Base-by-base conservation (phyloP, 495 filamentous ascomycete genomes). In the Tuber calosporum region DNA sequence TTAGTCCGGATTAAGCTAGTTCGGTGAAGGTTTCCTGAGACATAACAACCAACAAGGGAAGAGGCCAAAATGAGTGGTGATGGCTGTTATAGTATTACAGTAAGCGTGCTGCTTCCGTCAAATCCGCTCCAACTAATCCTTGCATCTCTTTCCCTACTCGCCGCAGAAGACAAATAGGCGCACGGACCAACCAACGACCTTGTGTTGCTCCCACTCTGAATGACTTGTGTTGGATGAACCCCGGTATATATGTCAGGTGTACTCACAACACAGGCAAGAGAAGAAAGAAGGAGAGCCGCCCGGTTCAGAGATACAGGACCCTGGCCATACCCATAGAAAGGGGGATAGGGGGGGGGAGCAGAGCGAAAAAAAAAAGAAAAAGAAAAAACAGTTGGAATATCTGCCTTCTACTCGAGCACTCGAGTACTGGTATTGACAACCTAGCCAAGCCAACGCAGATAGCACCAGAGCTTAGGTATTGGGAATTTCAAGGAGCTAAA, bases 141-240 rank as follows among this genome's bases (percentile, higher is more conserved):
- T 62, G 26, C 53, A 62, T 15, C 19, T 62, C 13, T 30, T 34
- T 34, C 15, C 53, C 48, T 48, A 22, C 8, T n/a, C 48, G 26
- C 17, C 53, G 26, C 53, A 15, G 53, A 30, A 62, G 26, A 30
- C 53, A 8, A 15, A 34, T 62, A 15, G 53, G 11, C 26, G 53
- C 53, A 62, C 53, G 53, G 53, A 62, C 53, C 26, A 62, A 62
- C 53, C 53, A 62, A 62, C 53, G 26, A 62, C 26, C 53, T 34
- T 62, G 13, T 62, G 53, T 62, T 62, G 53, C 34, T 62, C 19
- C 13, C 30, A 17, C 53, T 26, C 11, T 26, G 53, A 34, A 62
- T 62, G 53, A 62, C 53, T 62, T 62, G 15, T 62, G 53, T 62
- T 62, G 53, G 53, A 13, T 62, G 15, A 11, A 62, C 26, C 53